Evolutionary conservation across 768 basidiomycete genomes (phyloP), one percentile per base, ranked within the genome.

Genomic region (Tephrocybe sp.): DNA sequence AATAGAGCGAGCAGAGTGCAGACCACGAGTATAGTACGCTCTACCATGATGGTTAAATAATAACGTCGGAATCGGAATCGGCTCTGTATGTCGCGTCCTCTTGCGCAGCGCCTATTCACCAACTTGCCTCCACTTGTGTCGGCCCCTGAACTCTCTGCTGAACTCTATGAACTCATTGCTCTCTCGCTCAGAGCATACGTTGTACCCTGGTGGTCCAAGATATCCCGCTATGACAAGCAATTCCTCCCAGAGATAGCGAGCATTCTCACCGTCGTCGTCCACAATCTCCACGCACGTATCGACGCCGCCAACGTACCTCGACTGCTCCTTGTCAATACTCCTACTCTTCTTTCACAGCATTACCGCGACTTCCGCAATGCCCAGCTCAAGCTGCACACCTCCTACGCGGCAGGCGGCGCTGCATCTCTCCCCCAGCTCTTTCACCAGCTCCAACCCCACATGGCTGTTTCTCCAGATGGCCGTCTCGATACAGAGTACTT

Each of bases 151-250:
- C 78, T 93, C 51, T 76, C 79, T 48, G 72, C 76, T 5, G 87
- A 88, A 61, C 66, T 88, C 4, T 92, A 92, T 60, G 87, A 92
- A 66, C 75, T 92, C 50, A 73, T 92, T 26, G 90, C 92, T 0
- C 84, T 92, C 50, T 78, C 84, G 9, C 75, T 94, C 19, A 79
- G 91, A 27, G 89, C 89, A 5, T 87, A 77, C 59, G 81, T 94
- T 30, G 80, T 83, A 39, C 86, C 88, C 1, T 94, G 91, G 92
- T 94, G 91, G 88, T 75, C 86, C 26, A 89, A 83, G 60, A 76
- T 93, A 45, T 81, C 90, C 1, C 79, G 87, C 51, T 89, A 89
- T 54, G 91, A 93, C 78, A 89, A 82, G 60, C 85, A 90, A 47
- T 78, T 94, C 49, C 78, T 92, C 22, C 86, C 88, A 19, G 80